Conservation (phyloP, 2,329 filamentous ascomycete species). For the Talaromyces sp. region DNA sequence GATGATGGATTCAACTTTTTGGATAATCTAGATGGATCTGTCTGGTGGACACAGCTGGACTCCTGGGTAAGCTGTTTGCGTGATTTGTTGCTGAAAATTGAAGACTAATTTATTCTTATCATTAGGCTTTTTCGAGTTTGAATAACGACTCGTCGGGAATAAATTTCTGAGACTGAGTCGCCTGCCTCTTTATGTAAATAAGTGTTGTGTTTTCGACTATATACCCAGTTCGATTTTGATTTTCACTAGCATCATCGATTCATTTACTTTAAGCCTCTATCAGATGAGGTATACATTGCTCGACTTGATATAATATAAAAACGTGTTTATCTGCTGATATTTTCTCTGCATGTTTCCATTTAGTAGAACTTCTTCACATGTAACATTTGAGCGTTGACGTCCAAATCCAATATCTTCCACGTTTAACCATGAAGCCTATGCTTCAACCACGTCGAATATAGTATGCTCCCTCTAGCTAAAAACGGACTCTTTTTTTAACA, state of each 20-base stretch:
- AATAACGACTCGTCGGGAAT: slow-evolving; percentile 24
- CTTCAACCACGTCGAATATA: background rate
- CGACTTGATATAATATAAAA: background rate
- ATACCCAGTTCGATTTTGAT: background rate
- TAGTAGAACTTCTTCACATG: background rate
- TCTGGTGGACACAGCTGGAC: slow-evolving; percentile 35
- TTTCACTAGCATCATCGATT: background rate
- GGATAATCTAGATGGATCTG: slow-evolving; percentile 31
- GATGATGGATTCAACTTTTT: slow-evolving; percentile 23
- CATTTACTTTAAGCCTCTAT: background rate
- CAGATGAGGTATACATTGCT: background rate
- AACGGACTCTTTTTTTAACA: background rate
- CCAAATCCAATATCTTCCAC: background rate
- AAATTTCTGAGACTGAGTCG: slow-evolving; percentile 16
- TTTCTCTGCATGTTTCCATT: background rate
- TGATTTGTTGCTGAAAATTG: background rate
- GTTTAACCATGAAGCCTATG: background rate
- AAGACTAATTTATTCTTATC: slow-evolving; percentile 8
- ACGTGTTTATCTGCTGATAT: background rate
- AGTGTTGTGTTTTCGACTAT: background rate
- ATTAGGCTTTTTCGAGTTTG: slow-evolving; percentile 29
- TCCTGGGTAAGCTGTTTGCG: slow-evolving; percentile 27
- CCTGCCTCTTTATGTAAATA: background rate
- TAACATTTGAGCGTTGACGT: background rate
- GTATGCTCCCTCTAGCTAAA: background rate